A percentile compares a stretch with the other conserved stretches of the same genome.
Conservation (phyloP, 768 basidiomycete species). For the Leccinum variicolor region DNA sequence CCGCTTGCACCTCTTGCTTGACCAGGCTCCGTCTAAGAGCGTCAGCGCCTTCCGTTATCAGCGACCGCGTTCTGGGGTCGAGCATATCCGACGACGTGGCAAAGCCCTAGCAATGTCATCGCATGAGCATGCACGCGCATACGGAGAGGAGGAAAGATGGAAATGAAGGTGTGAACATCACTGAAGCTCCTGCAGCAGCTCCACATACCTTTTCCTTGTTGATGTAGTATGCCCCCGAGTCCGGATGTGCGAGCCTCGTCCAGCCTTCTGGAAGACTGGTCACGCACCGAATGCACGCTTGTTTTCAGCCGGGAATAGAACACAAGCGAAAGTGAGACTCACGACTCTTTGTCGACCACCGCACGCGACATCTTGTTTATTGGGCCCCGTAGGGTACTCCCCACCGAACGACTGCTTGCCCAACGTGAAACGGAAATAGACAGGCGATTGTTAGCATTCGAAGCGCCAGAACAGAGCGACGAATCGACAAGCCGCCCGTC, state of each 20-base stretch:
- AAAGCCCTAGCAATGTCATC: constrained; percentile 5
- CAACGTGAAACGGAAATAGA: not conserved
- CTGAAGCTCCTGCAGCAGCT: not conserved
- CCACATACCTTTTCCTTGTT: constrained; percentile 29
- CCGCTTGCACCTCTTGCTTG: constrained; percentile 1
- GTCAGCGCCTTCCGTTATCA: constrained; percentile 13
- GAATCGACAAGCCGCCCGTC: not conserved
- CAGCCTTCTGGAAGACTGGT: constrained; percentile 24
- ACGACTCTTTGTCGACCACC: constrained; percentile 4
- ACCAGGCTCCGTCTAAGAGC: constrained; percentile 4
- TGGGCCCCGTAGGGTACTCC: not conserved
- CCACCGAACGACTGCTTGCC: not conserved
- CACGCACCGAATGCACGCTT: not conserved
- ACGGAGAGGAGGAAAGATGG: not conserved
- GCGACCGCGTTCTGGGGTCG: constrained; percentile 1
- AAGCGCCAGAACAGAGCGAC: not conserved
- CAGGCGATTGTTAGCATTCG: not conserved
- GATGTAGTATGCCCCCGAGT: constrained; percentile 31
- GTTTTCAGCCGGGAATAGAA: not conserved
- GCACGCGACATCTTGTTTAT: not conserved
- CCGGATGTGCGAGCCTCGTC: constrained; percentile 29
- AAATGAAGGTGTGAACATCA: not conserved
- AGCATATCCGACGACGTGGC: constrained; percentile 10
- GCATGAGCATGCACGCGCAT: not conserved
- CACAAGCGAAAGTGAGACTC: not conserved